Percentiles rank a stretch among this genome's conserved stretches.
phyloP scores from a whole-genome alignment of 1,139 yeast species.

The Hyphopichia buzzinii region DNA sequence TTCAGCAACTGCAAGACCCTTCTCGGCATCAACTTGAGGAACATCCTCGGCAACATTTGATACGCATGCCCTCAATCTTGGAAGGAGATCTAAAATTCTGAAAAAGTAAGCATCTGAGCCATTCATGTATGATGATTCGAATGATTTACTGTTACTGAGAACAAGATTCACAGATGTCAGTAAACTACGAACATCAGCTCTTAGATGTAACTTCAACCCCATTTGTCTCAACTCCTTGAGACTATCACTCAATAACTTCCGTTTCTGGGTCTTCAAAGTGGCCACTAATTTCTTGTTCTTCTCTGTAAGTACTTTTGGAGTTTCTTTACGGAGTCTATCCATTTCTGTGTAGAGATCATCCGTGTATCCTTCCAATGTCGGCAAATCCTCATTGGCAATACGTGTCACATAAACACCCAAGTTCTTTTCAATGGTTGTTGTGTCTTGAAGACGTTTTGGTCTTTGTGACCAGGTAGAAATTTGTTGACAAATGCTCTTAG shows the following conservation, averaged over 20 bases:
- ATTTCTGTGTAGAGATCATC: constrained; percentile 54
- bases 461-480: constrained; percentile 52
- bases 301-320: constrained; percentile 67
- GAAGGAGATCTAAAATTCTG: constrained; percentile 73
- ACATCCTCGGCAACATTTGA: constrained; percentile 67
- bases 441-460: constrained; percentile 54
- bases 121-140: constrained; percentile 36
- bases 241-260: constrained; percentile 72
- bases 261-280: constrained; percentile 75
- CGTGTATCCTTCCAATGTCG: constrained; percentile 52
- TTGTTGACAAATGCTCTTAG: constrained; percentile 16
- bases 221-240: constrained; percentile 69
- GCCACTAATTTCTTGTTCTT: constrained; percentile 74
- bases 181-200: constrained; percentile 59
- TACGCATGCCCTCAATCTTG: constrained; percentile 69
- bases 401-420: constrained; percentile 49
- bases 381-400: constrained; percentile 31
- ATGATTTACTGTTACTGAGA: constrained; percentile 52
- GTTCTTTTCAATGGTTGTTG: constrained; percentile 49
- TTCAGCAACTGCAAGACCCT: constrained; percentile 79
- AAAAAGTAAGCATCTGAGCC: constrained; percentile 62
- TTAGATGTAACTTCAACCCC: constrained; percentile 69
- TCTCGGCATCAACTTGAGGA: constrained; percentile 70
- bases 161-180: constrained; percentile 66
- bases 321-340: constrained; percentile 65